Base-by-base conservation (phyloP, 1,284 basidiomycete species). In the Pseudozyma sp. region DNA sequence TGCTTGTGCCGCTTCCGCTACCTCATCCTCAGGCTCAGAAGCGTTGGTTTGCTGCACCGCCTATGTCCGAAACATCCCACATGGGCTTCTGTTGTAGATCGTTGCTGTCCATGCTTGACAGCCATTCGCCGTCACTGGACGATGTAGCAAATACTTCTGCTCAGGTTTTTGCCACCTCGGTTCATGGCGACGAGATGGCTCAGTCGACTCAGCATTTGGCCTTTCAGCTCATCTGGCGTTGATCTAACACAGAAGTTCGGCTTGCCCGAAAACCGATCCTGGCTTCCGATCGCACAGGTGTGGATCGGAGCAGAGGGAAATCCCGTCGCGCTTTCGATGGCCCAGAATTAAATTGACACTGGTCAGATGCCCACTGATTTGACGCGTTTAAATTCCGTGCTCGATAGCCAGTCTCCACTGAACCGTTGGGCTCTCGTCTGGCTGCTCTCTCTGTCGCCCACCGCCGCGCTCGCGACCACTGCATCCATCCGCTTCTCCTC, bases 401-500 rank as follows among this genome's bases (percentile, higher is more conserved):
- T 44, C 21, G 25, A 16, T 43, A 12, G 39, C 38, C 25, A 35
- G 31, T 34, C 52, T 12, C 16, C 18, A n/a, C 9, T 21, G 21
- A 25, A 10, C 38, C 36, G 14, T 44, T 31, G 14, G 40, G 40
- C 42, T 38, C 6, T 13, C 16, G 38, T 19, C 19, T 45, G 34
- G 34, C 42, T 12, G 18, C 10, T 34, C 44, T 34, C 18, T 8
- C 19, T 31, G 25, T 31, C 50, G 11, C 57, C 50, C 42, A 39
- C 45, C 42, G 10, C 50, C 42, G 35, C 58, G 38, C 50, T 54
- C 49, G 43, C 21, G 49, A 50, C 49, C 52, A n/a, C 42, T 62
- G 44, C 59, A 69, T 70, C 56, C 67, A 61, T 70, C 61, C 67
- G 36, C 61, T 45, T 53, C 52, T 62, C 52, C 66, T 62, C 66